These are phyloP conservation scores for Jamesozyma jinghongensis DNA, from an alignment of 805 yeast species.

Conservation along the genomic window DNA sequence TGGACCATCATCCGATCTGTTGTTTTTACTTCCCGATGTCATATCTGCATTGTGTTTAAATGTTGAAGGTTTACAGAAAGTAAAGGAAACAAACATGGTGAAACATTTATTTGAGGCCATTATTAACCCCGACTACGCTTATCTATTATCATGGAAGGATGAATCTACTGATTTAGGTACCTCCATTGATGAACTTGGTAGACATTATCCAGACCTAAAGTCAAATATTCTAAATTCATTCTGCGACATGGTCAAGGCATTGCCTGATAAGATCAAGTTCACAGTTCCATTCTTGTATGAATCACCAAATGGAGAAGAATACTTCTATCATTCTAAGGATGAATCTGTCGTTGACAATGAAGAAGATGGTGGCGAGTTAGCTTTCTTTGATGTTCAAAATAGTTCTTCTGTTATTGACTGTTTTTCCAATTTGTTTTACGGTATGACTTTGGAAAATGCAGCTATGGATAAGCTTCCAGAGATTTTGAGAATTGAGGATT, in stretches of 20 bases:
- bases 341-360: conserved; percentile 38
- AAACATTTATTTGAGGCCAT: conserved; percentile 43
- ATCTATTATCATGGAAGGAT: conserved; percentile 45
- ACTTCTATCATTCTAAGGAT: conserved; percentile 34
- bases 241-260: conserved; percentile 34
- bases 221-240: conserved; percentile 46
- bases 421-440: conserved; percentile 38
- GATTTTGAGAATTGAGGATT: conserved; percentile 34
- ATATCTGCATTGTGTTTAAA: conserved; percentile 79
- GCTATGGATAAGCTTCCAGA: conserved; percentile 36
- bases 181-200: conserved; percentile 66
- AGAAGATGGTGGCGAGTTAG: conserved; percentile 34
- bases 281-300: conserved; percentile 38
- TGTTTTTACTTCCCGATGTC: conserved; percentile 58
- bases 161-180: conserved; percentile 50
- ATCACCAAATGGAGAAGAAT: conserved; percentile 26
- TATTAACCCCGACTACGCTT: conserved; percentile 40
- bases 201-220: conserved; percentile 73
- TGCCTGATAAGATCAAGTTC: conserved; percentile 36
- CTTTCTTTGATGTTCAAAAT: conserved; percentile 44
- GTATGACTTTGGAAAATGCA: conserved; percentile 43
- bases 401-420: conserved; percentile 43
- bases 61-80: conserved; percentile 54
- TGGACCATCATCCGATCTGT: conserved; percentile 48
- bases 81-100: conserved; percentile 37